A percentile compares a stretch with the other conserved stretches of the same genome.
Evolutionary conservation across 768 basidiomycete genomes (phyloP).

Genomic region (Sistotremastrum niveocremeum): DNA sequence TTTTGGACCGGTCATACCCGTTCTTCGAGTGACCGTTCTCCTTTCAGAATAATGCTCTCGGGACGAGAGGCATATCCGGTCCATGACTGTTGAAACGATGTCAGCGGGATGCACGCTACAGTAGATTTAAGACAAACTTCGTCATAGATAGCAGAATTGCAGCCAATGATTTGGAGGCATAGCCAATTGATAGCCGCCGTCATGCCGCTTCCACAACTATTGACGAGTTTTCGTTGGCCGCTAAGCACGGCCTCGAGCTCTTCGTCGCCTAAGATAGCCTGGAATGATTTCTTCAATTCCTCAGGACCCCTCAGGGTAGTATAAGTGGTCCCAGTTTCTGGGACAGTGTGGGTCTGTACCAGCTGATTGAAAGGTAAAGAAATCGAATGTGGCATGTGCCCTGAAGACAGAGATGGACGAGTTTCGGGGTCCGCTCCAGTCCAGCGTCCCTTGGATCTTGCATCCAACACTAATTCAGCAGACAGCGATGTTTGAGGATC

Average conservation of each 20-base stretch:
- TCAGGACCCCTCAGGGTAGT: constrained; percentile 44
- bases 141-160: constrained; percentile 70
- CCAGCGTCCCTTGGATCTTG: constrained; percentile 71
- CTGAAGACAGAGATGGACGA: constrained; percentile 72
- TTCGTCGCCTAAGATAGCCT: constrained; percentile 46
- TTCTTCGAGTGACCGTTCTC: background rate
- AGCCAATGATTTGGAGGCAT: constrained; percentile 64
- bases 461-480: constrained; percentile 74
- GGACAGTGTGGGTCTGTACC: constrained; percentile 29
- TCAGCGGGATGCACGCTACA: background rate
- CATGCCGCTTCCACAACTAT: constrained; percentile 94
- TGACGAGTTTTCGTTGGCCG: constrained; percentile 49
- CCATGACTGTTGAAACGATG: constrained; percentile 61
- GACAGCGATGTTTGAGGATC: constrained; percentile 28
- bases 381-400: constrained; percentile 82
- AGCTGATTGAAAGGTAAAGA: constrained; percentile 77
- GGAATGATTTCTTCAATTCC: constrained; percentile 47
- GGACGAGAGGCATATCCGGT: constrained; percentile 77
- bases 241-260: constrained; percentile 40
- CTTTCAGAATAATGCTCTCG: constrained; percentile 59
- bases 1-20: background rate
- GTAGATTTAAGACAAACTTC: constrained; percentile 43
- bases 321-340: constrained; percentile 30
- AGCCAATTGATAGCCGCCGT: constrained; percentile 94
- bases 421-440: constrained; percentile 79